A percentile compares a stretch with the other conserved stretches of the same genome.
Evolutionary conservation across 352 stramenopile genomes (phyloP).

Genomic region (Phytopythium montanum): DNA sequence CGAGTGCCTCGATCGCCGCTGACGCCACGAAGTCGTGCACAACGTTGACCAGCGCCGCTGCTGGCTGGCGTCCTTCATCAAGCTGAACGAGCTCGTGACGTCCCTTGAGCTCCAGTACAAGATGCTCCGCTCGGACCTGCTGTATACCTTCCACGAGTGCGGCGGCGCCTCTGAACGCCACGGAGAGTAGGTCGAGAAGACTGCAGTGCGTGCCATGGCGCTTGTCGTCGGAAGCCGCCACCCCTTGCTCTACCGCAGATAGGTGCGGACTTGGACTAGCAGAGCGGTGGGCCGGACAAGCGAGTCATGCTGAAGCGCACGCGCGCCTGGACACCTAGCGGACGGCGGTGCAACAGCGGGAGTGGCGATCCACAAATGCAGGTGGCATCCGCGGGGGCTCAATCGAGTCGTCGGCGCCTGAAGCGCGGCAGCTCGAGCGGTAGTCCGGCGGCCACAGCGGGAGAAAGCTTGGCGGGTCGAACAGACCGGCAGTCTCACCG

Average conservation of each 20-base stretch:
- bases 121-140: slow-evolving; percentile 71
- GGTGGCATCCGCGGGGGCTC: slow-evolving; percentile 25
- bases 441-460: slow-evolving; percentile 55
- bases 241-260: slow-evolving; percentile 86
- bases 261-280: slow-evolving; percentile 42
- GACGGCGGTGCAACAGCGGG: slow-evolving; percentile 5
- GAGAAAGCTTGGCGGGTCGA: slow-evolving; percentile 30
- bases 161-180: slow-evolving; percentile 41
- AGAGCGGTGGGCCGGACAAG: slow-evolving; percentile 28
- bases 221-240: slow-evolving; percentile 46
- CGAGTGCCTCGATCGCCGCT: slow-evolving; percentile 57
- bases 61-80: slow-evolving; percentile 69
- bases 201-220: slow-evolving; percentile 33
- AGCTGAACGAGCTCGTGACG: slow-evolving; percentile 81
- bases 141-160: slow-evolving; percentile 43
- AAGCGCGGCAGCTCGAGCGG: slow-evolving; percentile 65
- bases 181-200: slow-evolving; percentile 30
- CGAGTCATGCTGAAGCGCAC: slow-evolving; percentile 26
- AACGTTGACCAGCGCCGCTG: slow-evolving; percentile 71
- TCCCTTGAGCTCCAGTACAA: slow-evolving; percentile 83
- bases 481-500: neutral
- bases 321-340: slow-evolving; percentile 4
- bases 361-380: slow-evolving; percentile 21
- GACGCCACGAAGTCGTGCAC: slow-evolving; percentile 58
- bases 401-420: slow-evolving; percentile 75